Conservation (phyloP, 2,329 filamentous ascomycete genomes). For the Pezicula carpinea region DNA sequence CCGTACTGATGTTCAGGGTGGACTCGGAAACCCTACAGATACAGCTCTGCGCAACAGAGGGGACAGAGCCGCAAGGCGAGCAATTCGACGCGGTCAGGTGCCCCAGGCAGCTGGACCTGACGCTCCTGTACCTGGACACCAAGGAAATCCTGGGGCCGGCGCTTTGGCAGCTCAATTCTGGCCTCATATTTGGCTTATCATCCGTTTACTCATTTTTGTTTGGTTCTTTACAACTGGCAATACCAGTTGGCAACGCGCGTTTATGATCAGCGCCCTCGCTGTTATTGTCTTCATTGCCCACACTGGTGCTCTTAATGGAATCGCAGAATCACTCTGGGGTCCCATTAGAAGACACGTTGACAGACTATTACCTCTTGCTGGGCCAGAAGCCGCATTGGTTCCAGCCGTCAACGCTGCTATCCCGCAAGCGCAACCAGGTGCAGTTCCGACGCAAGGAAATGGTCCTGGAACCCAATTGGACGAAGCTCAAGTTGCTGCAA, state of each 20-base stretch:
- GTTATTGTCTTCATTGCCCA: constrained; percentile 54
- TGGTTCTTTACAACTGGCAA: constrained; percentile 60
- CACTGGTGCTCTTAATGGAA: constrained; percentile 51
- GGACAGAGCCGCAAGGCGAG: constrained; percentile 15
- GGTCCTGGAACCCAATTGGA: constrained; percentile 28
- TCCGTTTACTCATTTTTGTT: constrained; percentile 54
- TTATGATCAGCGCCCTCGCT: constrained; percentile 50
- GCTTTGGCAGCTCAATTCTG: constrained; percentile 35
- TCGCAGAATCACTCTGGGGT: constrained; percentile 50
- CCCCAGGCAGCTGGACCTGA: constrained; percentile 8
- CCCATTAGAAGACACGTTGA: constrained; percentile 56
- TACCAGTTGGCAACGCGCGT: constrained; percentile 55
- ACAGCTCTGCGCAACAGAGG: constrained; percentile 12
- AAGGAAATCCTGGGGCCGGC: constrained; percentile 25
- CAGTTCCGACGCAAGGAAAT: constrained; percentile 7
- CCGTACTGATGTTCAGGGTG: constrained; percentile 8
- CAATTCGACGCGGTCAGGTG: constrained; percentile 12
- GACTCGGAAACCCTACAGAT: constrained; percentile 16
- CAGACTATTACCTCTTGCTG: constrained; percentile 51
- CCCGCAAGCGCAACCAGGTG: constrained; percentile 21
- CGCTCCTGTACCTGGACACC: constrained; percentile 12
- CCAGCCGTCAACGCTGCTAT: constrained; percentile 28
- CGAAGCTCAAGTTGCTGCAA: constrained; percentile 48
- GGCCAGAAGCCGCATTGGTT: constrained; percentile 29
- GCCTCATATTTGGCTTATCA: constrained; percentile 58